Evolutionary conservation across 2,329 filamentous ascomycete species (phyloP), one percentile per base, ranked within the genome.

Genomic region (Aspergillus candidus): DNA sequence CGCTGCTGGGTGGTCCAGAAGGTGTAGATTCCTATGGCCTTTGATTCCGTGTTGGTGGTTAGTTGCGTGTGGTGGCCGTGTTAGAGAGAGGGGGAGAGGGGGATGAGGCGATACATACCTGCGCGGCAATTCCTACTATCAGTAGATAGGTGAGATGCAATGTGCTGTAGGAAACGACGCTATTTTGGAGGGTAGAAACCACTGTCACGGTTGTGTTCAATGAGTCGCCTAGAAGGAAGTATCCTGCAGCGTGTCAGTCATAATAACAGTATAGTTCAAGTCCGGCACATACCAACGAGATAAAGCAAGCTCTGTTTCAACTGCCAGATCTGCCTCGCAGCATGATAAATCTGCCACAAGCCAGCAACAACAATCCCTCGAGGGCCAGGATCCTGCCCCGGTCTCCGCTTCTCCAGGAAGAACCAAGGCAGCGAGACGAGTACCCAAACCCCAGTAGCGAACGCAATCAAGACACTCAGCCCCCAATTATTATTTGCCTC

Each of bases 191-290:
- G 0, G 80, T 85, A 1, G 68, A 72, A 29, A 86, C 79, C 15
- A 86, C 80, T 0, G 83, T 85, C 4, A 84, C 79, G 0, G 82
- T 84, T 0, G 83, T 86, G 59, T 85, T 85, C 31, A 85, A 69
- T 1, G 78, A 81, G 61, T 86, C 83, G n/a, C 80, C 82, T 0
- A 86, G 73, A 2, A 86, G 68, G 57, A 86, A 85, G 56, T 84
- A 86, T 3, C 74, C 72, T 63, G 49, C 46, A 14, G 15, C 13
- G 37, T 22, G 42, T 27, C 33, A 30, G 11, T 22, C 8, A 41
- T 11, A 15, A 18, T 7, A 32, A 32, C 14, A 14, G 4, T 10
- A 29, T 4, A 8, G 12, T 12, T 11, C 3, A 17, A 32, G 3
- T 17, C 11, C 8, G 12, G 11, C 30, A 17, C 60, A 50, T 52